Evolutionary conservation across 352 stramenopile genomes (phyloP).

Genomic region (Hyaloperonospora arabidopsidis): DNA sequence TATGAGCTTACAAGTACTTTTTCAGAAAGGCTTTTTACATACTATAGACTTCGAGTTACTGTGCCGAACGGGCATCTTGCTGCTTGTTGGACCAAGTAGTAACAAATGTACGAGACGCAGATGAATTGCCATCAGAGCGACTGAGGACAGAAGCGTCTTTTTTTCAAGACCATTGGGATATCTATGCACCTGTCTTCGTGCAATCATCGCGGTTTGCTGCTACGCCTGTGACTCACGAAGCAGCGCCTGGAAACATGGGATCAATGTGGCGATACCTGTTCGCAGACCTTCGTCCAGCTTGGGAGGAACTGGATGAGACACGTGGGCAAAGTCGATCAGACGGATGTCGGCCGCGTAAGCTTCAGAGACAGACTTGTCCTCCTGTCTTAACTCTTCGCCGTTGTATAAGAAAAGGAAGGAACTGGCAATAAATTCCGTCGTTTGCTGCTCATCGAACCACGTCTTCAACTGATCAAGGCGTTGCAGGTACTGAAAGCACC

Average conservation of each 20-base stretch:
- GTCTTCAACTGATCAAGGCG: constrained; percentile 50
- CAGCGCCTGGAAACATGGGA: constrained; percentile 46
- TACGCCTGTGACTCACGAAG: constrained; percentile 12
- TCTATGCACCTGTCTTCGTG: too few relatives aligned
- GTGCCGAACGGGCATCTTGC: too few relatives aligned
- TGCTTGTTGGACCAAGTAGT: too few relatives aligned
- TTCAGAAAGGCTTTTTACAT: too few relatives aligned
- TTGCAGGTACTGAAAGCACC: constrained; percentile 43
- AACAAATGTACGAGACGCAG: too few relatives aligned
- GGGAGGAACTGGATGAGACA: constrained; percentile 20
- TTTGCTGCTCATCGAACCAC: constrained; percentile 78
- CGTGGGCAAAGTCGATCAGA: constrained; percentile 84
- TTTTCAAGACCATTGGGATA: too few relatives aligned
- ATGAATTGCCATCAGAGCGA: too few relatives aligned
- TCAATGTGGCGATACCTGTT: constrained; percentile 45
- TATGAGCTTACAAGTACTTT: too few relatives aligned
- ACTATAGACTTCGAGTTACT: too few relatives aligned
- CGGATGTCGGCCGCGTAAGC: constrained; percentile 44
- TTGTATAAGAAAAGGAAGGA: constrained; percentile 94
- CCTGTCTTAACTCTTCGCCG: constrained; percentile 24
- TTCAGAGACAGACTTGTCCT: neutral
- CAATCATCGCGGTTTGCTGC: neutral
- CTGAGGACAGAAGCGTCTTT: too few relatives aligned
- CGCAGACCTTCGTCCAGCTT: constrained; percentile 51
- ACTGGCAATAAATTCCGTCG: constrained; percentile 88